Evolutionary conservation across 768 basidiomycete species (phyloP).

Genomic region (Lanmaoa pseudosensibilis): DNA sequence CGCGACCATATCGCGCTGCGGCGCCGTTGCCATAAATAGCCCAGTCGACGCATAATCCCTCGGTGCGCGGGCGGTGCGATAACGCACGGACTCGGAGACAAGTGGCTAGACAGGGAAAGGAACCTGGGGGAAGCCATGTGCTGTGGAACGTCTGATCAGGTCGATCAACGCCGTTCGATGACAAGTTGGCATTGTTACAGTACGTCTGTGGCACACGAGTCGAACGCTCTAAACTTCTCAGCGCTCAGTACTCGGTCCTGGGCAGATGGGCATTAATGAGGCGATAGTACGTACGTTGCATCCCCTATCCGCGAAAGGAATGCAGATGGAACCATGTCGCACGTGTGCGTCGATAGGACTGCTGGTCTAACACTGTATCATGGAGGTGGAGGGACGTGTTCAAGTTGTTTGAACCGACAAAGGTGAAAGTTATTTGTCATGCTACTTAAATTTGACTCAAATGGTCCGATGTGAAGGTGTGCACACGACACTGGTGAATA

Average conservation of each 20-base stretch:
- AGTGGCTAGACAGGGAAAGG: not conserved
- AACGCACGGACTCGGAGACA: not conserved
- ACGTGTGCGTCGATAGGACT: not conserved
- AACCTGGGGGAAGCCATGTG: not conserved
- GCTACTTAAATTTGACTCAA: too few relatives aligned
- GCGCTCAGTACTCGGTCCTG: not conserved
- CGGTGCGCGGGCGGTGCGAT: slow-evolving; percentile 10
- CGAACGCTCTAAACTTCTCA: not conserved
- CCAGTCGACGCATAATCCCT: not conserved
- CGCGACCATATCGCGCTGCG: not conserved
- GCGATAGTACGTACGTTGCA: not conserved
- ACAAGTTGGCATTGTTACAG: not conserved
- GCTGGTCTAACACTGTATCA: not conserved
- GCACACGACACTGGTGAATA: too few relatives aligned
- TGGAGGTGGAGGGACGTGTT: not conserved
- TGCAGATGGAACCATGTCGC: not conserved
- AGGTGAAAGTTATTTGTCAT: too few relatives aligned
- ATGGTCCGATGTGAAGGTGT: too few relatives aligned
- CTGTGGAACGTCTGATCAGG: not conserved
- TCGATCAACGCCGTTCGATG: not conserved
- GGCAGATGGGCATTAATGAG: slow-evolving; percentile 4
- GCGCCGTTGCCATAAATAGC: slow-evolving; percentile 20
- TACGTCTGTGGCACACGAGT: not conserved
- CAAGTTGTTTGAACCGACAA: not conserved
- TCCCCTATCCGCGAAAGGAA: not conserved